phyloP scores from a whole-genome alignment of 352 stramenopile species.

The Phytopythium chamaehyphon region DNA sequence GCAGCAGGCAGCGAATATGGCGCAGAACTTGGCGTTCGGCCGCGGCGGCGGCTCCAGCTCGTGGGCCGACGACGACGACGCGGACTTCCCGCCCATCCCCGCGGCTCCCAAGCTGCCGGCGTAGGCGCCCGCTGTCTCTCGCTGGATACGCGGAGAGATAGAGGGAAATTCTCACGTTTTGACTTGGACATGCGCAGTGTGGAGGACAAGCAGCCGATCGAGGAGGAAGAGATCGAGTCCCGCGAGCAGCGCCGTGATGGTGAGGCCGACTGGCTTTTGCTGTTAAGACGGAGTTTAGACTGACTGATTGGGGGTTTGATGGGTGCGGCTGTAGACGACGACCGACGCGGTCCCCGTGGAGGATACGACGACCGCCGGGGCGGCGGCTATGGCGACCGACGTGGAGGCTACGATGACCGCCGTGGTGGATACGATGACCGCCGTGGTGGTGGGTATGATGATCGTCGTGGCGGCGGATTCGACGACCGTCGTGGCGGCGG shows the following conservation, averaged over 20 bases:
- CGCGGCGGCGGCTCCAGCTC: conserved; percentile 46
- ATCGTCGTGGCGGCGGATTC: conserved; percentile 20
- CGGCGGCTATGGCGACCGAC: conserved; percentile 14
- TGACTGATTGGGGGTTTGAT: neutral
- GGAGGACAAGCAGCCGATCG: conserved; percentile 28
- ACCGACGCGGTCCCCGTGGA: conserved; percentile 1
- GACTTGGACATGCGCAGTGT: conserved; percentile 10
- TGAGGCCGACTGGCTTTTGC: neutral
- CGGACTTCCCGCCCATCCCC: conserved; percentile 46
- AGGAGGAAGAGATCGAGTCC: conserved; percentile 33
- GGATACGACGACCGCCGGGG: conserved; percentile 13
- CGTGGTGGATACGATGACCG: conserved; percentile 10
- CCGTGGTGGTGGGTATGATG: conserved; percentile 21
- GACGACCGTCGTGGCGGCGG: conserved; percentile 16
- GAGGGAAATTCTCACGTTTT: neutral
- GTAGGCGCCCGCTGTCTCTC: conserved; percentile 26
- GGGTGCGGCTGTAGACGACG: conserved; percentile 1
- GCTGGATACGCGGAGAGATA: neutral
- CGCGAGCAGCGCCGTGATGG: conserved; percentile 24
- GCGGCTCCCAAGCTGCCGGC: conserved; percentile 34
- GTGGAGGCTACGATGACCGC: conserved; percentile 10
- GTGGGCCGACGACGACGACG: conserved; percentile 80
- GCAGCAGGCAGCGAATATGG: conserved; percentile 25
- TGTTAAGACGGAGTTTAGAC: neutral
- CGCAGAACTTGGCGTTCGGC: conserved; percentile 55